Percentiles rank a stretch among this genome's conserved stretches.
These are phyloP conservation scores for Malus asiatica DNA, from an alignment of 306 rosid genomes.

Conservation along the genomic window DNA sequence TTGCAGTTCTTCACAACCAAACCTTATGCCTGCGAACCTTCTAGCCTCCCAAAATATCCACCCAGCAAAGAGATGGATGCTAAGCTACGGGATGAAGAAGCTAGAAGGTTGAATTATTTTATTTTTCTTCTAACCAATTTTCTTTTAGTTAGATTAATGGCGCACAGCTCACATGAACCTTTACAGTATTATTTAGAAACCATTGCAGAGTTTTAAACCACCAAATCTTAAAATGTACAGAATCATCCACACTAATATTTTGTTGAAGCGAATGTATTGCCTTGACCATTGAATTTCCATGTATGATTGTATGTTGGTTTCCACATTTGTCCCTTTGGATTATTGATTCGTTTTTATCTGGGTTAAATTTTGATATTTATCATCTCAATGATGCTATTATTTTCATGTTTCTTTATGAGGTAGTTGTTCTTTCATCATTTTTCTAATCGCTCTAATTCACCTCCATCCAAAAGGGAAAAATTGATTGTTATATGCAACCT, in stretches of 20 bases:
- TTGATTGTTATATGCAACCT: slow-evolving; percentile 11
- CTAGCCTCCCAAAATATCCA: slow-evolving; percentile 98
- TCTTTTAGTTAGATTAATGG: neutral
- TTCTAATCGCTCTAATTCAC: neutral
- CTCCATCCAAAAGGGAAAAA: neutral
- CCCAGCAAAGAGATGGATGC: slow-evolving; percentile 99
- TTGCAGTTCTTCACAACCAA: slow-evolving; percentile 83
- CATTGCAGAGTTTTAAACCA: neutral
- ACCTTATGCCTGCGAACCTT: slow-evolving; percentile 96
- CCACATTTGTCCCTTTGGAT: neutral
- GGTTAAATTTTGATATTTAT: neutral
- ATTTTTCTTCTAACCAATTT: slow-evolving; percentile 1
- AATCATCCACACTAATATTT: neutral
- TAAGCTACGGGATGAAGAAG: slow-evolving; percentile 92
- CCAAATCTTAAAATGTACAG: slow-evolving; percentile 1
- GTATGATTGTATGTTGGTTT: neutral
- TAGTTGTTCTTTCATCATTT: neutral
- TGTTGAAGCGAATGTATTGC: neutral
- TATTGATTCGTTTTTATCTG: neutral
- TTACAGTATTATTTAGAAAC: neutral
- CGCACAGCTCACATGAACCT: neutral
- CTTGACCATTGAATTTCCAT: neutral
- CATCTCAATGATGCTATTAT: neutral
- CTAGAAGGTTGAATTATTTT: slow-evolving; percentile 60
- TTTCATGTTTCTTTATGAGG: neutral